Conservation (phyloP, 2,329 filamentous ascomycete genomes). For the Fusarium globosum region DNA sequence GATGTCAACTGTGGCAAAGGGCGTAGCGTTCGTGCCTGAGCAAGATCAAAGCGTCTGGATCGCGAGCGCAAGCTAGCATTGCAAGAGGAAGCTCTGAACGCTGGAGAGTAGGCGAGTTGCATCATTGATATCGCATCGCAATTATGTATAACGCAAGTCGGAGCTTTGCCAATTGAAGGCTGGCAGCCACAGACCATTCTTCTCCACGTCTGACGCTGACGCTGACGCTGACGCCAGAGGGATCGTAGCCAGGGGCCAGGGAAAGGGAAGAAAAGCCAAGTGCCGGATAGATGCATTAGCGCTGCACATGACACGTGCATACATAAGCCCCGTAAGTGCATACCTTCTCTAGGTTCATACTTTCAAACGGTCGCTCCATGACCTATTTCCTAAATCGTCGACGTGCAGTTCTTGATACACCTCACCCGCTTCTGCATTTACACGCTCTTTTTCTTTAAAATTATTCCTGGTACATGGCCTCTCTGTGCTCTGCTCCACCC, state of each 20-base stretch:
- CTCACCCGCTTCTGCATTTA: slow-evolving; percentile 37
- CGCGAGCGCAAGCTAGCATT: neutral
- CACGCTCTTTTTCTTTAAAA: neutral
- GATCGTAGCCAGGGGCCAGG: slow-evolving; percentile 20
- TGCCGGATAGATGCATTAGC: slow-evolving; percentile 38
- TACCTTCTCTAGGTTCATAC: slow-evolving; percentile 26
- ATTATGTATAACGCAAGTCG: neutral
- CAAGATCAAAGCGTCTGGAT: slow-evolving; percentile 27
- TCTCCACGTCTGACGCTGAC: slow-evolving; percentile 3
- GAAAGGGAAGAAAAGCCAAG: neutral
- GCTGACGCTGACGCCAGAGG: slow-evolving; percentile 25
- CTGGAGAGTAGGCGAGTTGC: neutral
- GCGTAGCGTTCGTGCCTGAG: slow-evolving; percentile 13
- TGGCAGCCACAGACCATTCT: slow-evolving; percentile 2
- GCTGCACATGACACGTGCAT: slow-evolving; percentile 22
- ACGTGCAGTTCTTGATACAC: slow-evolving; percentile 40
- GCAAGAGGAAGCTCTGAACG: neutral
- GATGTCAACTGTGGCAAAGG: slow-evolving; percentile 26
- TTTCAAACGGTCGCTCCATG: slow-evolving; percentile 33
- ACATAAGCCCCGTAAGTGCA: slow-evolving; percentile 9
- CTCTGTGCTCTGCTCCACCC: slow-evolving; percentile 20
- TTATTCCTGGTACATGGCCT: neutral
- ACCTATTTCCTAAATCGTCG: slow-evolving; percentile 44
- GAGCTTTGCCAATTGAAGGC: slow-evolving; percentile 9
- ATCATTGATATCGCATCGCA: slow-evolving; percentile 19